phyloP scores from a whole-genome alignment of 768 basidiomycete species.

The Amanita molliuscula region DNA sequence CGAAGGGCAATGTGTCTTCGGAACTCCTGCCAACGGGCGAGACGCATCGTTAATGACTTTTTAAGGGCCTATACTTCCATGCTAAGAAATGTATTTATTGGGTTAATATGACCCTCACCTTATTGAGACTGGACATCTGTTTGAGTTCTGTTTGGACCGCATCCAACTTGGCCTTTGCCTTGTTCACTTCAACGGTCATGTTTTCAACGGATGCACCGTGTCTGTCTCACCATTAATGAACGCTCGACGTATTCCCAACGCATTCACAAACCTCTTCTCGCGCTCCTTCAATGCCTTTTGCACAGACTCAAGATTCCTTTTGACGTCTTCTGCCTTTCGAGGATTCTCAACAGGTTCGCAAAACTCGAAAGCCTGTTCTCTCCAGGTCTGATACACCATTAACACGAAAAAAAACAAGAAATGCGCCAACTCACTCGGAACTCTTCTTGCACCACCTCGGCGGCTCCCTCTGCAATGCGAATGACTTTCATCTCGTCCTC shows the following conservation, averaged over 20 bases:
- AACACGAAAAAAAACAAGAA: not conserved
- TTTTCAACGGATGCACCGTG: constrained; percentile 74
- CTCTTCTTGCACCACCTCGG: constrained; percentile 47
- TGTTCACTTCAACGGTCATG: constrained; percentile 62
- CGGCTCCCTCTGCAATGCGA: constrained; percentile 30
- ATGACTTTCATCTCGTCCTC: constrained; percentile 37
- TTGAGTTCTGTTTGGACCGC: constrained; percentile 53
- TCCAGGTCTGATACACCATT: constrained; percentile 42
- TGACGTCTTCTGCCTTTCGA: constrained; percentile 43
- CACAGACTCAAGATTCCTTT: constrained; percentile 53
- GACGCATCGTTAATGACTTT: constrained; percentile 52
- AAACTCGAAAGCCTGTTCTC: constrained; percentile 48
- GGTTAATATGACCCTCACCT: constrained; percentile 28
- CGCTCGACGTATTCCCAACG: not conserved
- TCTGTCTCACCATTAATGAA: constrained; percentile 22
- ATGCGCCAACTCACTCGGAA: constrained; percentile 36
- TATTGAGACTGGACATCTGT: constrained; percentile 54
- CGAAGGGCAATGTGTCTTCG: constrained; percentile 82
- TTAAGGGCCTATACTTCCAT: constrained; percentile 44
- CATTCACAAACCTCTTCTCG: constrained; percentile 41
- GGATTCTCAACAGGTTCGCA: constrained; percentile 49
- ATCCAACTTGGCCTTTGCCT: constrained; percentile 46
- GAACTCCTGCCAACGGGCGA: constrained; percentile 78
- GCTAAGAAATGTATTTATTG: not conserved
- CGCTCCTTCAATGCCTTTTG: constrained; percentile 56